Percentiles rank a stretch among this genome's conserved stretches.
Conservation (phyloP, 1,284 basidiomycete genomes). For the Ceratobasidium papillatum region DNA sequence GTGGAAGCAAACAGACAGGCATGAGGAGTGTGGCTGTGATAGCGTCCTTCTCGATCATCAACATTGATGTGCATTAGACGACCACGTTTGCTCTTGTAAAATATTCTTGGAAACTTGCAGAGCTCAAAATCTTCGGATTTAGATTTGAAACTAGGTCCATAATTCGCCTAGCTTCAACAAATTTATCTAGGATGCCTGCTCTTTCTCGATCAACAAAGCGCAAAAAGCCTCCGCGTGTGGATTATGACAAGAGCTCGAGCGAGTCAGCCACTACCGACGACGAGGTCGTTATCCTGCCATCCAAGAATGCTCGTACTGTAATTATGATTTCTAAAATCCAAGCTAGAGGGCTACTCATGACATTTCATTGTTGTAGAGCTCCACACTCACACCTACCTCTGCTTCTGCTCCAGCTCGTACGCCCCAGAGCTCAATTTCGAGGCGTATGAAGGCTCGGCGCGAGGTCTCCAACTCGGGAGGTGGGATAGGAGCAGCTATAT, state of each 20-base stretch:
- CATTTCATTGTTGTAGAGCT: not conserved
- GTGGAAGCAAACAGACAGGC: not conserved
- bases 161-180: not conserved
- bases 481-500: not conserved
- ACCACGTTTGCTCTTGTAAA: not conserved
- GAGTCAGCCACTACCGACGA: constrained; percentile 10
- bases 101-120: not conserved
- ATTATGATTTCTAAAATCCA: not conserved
- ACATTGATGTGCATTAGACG: not conserved
- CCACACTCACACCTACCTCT: constrained; percentile 7
- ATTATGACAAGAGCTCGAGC: constrained; percentile 26
- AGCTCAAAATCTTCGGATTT: not conserved
- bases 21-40: constrained; percentile 6
- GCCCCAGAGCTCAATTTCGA: constrained; percentile 28
- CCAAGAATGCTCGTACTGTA: constrained; percentile 20
- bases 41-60: not conserved
- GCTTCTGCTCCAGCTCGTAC: constrained; percentile 7
- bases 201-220: constrained; percentile 34
- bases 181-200: not conserved
- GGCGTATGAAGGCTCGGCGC: constrained; percentile 19
- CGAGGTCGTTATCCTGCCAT: not conserved
- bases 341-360: not conserved
- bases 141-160: not conserved
- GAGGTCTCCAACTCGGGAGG: not conserved
- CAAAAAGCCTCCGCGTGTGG: constrained; percentile 32